These are phyloP conservation scores for Nyctanthes arbortristis DNA, from an alignment of 257 asterid genomes.

Conservation along the genomic window DNA sequence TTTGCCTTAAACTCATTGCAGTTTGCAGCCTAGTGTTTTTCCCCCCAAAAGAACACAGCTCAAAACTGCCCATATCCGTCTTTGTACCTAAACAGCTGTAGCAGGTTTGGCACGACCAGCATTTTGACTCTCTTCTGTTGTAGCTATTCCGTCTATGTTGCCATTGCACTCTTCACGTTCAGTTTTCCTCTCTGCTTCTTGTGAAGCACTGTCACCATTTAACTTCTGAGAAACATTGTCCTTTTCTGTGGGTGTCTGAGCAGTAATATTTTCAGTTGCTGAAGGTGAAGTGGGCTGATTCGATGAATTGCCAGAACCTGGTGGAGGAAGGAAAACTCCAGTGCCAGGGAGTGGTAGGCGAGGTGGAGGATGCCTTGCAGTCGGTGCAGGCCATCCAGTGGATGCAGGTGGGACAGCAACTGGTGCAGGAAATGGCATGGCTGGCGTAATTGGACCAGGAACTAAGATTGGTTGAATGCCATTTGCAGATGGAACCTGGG, in stretches of 20 bases:
- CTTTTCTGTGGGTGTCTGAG: conserved; percentile 33
- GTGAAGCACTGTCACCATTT: conserved; percentile 29
- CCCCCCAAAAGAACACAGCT: conserved; percentile 14
- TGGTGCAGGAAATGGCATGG: conserved; percentile 57
- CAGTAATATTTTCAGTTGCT: conserved; percentile 26
- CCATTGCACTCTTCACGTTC: conserved; percentile 45
- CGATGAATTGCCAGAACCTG: conserved; percentile 48
- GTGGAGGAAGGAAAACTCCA: conserved; percentile 84
- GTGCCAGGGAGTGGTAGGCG: conserved; percentile 80
- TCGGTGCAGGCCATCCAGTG: conserved; percentile 51
- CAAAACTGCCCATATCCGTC: conserved; percentile 9
- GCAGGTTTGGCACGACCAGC: conserved; percentile 23
- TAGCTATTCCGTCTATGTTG: conserved; percentile 21
- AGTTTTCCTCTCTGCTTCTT: conserved; percentile 13
- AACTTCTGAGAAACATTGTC: conserved; percentile 23
- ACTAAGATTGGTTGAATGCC: conserved; percentile 62
- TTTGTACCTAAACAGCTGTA: conserved; percentile 27
- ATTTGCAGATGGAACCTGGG: conserved; percentile 42
- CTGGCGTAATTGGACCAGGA: conserved; percentile 46
- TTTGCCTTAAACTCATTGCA: conserved; percentile 50
- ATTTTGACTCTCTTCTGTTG: conserved; percentile 29
- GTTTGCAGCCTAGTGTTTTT: conserved; percentile 31
- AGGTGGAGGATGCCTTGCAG: conserved; percentile 59
- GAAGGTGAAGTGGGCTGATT: conserved; percentile 33
- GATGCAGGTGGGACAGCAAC: conserved; percentile 54